These are phyloP conservation scores for Exophiala xenobiotica DNA, from an alignment of 2,329 filamentous ascomycete genomes.

Conservation along the genomic window DNA sequence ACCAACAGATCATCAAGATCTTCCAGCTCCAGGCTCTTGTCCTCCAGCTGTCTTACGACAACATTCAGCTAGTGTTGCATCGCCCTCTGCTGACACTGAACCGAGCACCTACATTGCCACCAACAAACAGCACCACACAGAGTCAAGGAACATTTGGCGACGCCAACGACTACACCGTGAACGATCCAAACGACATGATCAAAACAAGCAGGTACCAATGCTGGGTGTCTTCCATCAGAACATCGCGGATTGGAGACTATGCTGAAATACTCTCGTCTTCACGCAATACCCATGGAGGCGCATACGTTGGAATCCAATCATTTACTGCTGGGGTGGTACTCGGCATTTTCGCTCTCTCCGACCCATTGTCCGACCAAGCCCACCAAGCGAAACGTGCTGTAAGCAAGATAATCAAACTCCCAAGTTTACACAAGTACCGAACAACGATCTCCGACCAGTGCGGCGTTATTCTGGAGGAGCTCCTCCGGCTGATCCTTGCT, in stretches of 20 bases:
- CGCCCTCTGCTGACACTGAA: conserved; percentile 40
- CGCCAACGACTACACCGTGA: background rate
- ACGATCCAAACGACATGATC: conserved; percentile 16
- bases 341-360: conserved; percentile 44
- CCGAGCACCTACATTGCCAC: conserved; percentile 13
- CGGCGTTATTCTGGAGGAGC: conserved; percentile 21
- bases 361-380: conserved; percentile 44
- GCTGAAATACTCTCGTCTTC: conserved; percentile 38
- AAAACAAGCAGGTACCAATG: conserved; percentile 23
- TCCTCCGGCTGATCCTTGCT: conserved; percentile 18
- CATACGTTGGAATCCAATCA: conserved; percentile 47
- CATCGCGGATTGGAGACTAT: conserved; percentile 36
- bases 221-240: conserved; percentile 41
- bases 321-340: conserved; percentile 49
- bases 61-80: conserved; percentile 44
- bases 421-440: conserved; percentile 17
- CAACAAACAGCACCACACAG: background rate
- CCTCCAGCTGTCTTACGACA: conserved; percentile 46
- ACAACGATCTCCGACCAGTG: conserved; percentile 23
- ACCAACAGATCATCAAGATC: conserved; percentile 7
- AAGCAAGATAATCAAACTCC: conserved; percentile 22
- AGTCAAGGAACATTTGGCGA: background rate
- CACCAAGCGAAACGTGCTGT: conserved; percentile 46
- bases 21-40: conserved; percentile 40
- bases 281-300: conserved; percentile 44